A percentile compares a stretch with the other conserved stretches of the same genome.
Conservation (phyloP, 257 asterid genomes). For the Solanum stenotomum region DNA sequence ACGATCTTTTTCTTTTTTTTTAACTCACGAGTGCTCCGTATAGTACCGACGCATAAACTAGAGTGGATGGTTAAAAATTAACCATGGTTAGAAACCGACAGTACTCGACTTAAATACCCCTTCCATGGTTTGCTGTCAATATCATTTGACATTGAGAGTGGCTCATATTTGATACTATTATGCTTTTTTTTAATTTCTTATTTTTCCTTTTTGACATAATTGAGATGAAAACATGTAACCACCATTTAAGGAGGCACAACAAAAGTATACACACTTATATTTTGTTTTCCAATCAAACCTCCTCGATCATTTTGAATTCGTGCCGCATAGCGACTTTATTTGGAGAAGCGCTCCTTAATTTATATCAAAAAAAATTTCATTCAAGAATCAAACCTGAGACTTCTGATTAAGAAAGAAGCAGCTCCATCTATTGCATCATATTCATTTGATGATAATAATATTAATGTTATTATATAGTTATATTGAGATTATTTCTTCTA, state of each 20-base stretch:
- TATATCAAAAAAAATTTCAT: too few relatives aligned
- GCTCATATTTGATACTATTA: background rate
- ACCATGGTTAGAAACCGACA: slow-evolving; percentile 18
- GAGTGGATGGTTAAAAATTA: background rate
- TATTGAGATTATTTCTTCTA: background rate
- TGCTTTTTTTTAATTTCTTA: background rate
- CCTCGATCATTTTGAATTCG: too few relatives aligned
- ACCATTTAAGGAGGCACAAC: background rate
- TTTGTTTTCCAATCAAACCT: too few relatives aligned
- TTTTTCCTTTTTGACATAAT: background rate
- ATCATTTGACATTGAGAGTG: background rate
- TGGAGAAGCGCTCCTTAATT: too few relatives aligned
- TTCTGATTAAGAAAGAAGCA: too few relatives aligned
- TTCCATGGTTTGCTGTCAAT: background rate
- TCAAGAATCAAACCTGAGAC: accelerated
- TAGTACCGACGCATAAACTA: background rate
- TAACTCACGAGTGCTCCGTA: slow-evolving; percentile 12
- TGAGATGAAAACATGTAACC: background rate
- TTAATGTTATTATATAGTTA: background rate
- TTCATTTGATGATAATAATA: too few relatives aligned
- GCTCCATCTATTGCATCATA: too few relatives aligned
- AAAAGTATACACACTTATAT: too few relatives aligned
- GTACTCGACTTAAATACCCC: background rate
- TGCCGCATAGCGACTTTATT: too few relatives aligned
- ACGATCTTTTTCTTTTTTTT: background rate